Evolutionary conservation across 306 rosid species (phyloP).

Genomic region (Echinosophora koreensis): DNA sequence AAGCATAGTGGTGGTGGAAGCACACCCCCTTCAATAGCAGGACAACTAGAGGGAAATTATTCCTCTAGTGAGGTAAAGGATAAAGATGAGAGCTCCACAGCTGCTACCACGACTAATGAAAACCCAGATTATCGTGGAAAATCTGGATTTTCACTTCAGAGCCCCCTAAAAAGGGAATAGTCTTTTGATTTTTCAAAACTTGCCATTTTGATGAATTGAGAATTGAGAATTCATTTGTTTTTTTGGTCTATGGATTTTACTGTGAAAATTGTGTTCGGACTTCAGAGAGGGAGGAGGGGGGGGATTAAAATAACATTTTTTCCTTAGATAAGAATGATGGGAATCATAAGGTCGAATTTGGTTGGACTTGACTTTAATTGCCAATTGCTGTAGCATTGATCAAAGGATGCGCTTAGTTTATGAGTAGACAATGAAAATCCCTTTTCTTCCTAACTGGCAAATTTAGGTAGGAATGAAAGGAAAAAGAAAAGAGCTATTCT

Average conservation of each 20-base stretch:
- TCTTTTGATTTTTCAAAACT: constrained; percentile 40
- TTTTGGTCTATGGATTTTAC: constrained; percentile 35
- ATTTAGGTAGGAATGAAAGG: too few relatives aligned
- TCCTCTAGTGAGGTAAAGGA: constrained; percentile 49
- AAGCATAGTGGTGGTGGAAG: constrained; percentile 43
- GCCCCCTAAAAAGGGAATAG: constrained; percentile 54
- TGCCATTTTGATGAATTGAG: constrained; percentile 23
- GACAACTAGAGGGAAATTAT: constrained; percentile 45
- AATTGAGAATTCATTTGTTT: constrained; percentile 40
- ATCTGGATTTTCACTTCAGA: constrained; percentile 77
- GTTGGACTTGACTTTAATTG: constrained; percentile 2
- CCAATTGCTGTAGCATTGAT: constrained; percentile 22
- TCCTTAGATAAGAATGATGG: too few relatives aligned
- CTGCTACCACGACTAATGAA: constrained; percentile 27
- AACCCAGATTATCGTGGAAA: constrained; percentile 30
- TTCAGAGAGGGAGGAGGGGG: constrained; percentile 17
- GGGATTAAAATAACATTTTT: neutral
- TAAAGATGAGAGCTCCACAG: constrained; percentile 37
- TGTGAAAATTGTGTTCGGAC: constrained; percentile 11
- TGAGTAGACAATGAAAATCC: neutral
- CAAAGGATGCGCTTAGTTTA: constrained; percentile 27
- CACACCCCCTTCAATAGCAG: constrained; percentile 45
- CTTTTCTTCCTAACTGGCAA: neutral
- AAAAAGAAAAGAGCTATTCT: too few relatives aligned
- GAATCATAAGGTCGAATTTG: neutral